Conservation (phyloP, 306 rosid genomes). For the Hippophae tibetana region DNA sequence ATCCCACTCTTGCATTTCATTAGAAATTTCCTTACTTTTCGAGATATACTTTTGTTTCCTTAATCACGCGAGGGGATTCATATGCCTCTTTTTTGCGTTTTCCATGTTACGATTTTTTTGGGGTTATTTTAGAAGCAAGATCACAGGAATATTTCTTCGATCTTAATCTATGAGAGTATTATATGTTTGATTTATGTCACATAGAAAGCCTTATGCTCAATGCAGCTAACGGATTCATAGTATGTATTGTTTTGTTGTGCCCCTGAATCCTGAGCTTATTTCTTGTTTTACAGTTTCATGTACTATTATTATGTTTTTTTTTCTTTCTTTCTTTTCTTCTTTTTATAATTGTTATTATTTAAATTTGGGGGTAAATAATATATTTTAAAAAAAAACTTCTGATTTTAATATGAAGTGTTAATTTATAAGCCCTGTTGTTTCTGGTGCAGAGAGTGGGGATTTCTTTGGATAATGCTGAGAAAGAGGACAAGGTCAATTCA, state of each 20-base stretch:
- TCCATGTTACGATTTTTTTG: background rate
- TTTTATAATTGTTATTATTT: too few species aligned
- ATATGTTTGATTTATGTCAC: background rate
- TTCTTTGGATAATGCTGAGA: slow-evolving; percentile 58
- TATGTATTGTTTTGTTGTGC: background rate
- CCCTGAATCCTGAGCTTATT: background rate
- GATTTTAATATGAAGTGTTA: background rate
- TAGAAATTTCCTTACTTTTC: slow-evolving; percentile 18
- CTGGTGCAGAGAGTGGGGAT: slow-evolving; percentile 24
- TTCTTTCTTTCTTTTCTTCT: background rate
- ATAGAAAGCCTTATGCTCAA: background rate
- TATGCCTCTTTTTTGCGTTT: background rate
- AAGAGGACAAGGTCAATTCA: slow-evolving; percentile 68
- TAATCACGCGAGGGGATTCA: slow-evolving; percentile 6
- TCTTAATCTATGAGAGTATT: background rate
- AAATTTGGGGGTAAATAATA: too few species aligned
- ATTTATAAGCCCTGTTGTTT: slow-evolving; percentile 6
- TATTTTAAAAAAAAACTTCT: background rate
- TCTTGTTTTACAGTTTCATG: background rate
- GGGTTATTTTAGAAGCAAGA: background rate
- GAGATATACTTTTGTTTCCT: slow-evolving; percentile 18
- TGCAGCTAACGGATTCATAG: slow-evolving; percentile 8
- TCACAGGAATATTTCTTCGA: slow-evolving; percentile 6
- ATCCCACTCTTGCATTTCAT: slow-evolving; percentile 10
- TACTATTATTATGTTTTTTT: background rate